Evolutionary conservation across 108 stramenopile genomes (phyloP).

Genomic region (Pseudonitzschia pungens): DNA sequence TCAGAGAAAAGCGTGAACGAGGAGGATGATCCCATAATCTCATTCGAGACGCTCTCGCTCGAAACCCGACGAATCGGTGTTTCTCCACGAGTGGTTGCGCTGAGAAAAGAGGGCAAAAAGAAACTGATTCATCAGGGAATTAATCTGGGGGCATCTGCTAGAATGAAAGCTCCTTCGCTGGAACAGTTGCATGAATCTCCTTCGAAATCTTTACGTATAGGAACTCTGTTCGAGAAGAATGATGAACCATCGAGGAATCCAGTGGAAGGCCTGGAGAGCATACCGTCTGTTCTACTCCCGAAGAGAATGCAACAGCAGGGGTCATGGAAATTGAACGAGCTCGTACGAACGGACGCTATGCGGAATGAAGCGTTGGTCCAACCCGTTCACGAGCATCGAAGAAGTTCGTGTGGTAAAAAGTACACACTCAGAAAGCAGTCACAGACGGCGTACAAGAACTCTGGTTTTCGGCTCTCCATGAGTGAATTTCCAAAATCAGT

Average conservation of each 20-base stretch:
- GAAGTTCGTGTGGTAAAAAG: not conserved
- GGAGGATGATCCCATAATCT: conserved; percentile 16
- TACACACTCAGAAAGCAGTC: not conserved
- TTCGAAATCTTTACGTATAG: not conserved
- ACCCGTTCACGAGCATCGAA: not conserved
- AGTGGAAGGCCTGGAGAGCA: not conserved
- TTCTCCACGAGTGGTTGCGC: not conserved
- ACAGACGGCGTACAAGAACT: not conserved
- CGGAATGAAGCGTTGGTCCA: not conserved
- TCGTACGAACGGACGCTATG: not conserved
- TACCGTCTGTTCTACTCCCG: not conserved
- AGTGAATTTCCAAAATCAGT: not conserved
- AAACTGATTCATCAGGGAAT: not conserved
- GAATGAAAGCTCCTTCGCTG: not conserved
- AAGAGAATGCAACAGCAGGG: too few relatives aligned
- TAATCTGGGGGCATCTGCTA: not conserved
- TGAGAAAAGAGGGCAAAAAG: not conserved
- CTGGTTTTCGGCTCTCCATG: not conserved
- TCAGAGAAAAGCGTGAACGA: not conserved
- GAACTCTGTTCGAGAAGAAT: not conserved
- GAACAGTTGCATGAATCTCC: not conserved
- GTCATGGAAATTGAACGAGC: not conserved
- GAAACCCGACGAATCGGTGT: not conserved
- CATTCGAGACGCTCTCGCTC: conserved; percentile 11
- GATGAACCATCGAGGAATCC: not conserved